Base-by-base conservation (phyloP, 768 basidiomycete species). In the Tricholomella constricta region DNA sequence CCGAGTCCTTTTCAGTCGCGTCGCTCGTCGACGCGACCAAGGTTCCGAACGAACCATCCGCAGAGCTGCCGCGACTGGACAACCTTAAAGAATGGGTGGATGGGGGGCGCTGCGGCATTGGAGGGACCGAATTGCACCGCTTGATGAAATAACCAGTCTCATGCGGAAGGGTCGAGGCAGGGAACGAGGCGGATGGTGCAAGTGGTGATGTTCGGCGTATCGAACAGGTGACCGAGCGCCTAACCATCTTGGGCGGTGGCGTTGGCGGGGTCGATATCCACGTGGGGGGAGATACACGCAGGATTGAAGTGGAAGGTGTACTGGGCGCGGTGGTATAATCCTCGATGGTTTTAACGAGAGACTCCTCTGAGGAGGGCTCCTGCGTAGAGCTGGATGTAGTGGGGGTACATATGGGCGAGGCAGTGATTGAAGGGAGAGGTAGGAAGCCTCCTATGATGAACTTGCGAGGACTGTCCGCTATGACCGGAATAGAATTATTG, bases 221-320 rank as follows among this genome's bases (percentile, higher is more conserved):
- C 51, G 68, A 60, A 49, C 65, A 66, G 45, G 71, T 69, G 45
- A 71, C 65, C 2, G 72, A 72, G 48, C 72, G 70, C 45, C 73
- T 76, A 52, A 72, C 52, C 54, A 67, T 61, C 59, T 72, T 74
- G 46, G 74, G 69, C 19, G 81, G 81, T 32, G 83, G 82, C 10
- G 83, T 83, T 23, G 82, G 82, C 23, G 81, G 83, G 9, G 78
- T 81, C 12, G 82, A 78, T 37, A 77, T 80, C 82, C 83, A 83
- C 44, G 76, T 81, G 38, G 82, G 81, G 3, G 78, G 67, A 31
- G 65, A 56, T 22, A 65, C 61, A 9, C 55, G 48, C 34, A 49
- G 29, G 15, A 58, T 59, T 36, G 54, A 45, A n/a, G 37, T 26
- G 12, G 63, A 64, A 47, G 64, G 62, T 17, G 67, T 58, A 17